A percentile compares a stretch with the other conserved stretches of the same genome.
Evolutionary conservation across 192 early-diverging fungal species (phyloP).

Genomic region (Mycoemilia scoparia): DNA sequence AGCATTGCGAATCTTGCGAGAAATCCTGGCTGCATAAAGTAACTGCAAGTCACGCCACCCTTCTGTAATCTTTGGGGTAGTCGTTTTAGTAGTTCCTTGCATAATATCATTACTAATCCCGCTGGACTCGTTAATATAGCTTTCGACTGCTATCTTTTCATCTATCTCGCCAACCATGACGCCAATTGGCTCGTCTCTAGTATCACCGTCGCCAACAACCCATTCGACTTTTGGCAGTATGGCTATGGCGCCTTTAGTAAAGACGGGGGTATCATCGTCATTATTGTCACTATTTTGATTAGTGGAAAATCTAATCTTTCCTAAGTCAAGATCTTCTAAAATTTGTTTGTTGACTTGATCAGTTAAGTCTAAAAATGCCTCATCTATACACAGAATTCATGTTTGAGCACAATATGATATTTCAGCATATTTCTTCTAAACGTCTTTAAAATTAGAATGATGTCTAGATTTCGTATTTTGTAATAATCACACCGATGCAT

Average conservation of each 20-base stretch:
- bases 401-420: constrained; percentile 30
- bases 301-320: constrained; percentile 5
- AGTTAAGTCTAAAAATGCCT: constrained; percentile 76
- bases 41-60: constrained; percentile 69
- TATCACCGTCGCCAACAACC: constrained; percentile 16
- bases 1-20: constrained; percentile 37
- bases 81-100: background rate
- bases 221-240: too few species aligned
- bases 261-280: too few species aligned
- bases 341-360: constrained; percentile 37
- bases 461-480: too few species aligned
- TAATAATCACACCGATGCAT: too few species aligned
- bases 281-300: background rate
- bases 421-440: too few species aligned
- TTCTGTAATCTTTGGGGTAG: constrained; percentile 4
- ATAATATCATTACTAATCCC: background rate
- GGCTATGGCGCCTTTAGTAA: too few species aligned
- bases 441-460: too few species aligned
- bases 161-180: constrained; percentile 23
- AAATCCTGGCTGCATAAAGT: constrained; percentile 47
- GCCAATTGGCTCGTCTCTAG: too few species aligned
- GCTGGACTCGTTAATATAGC: too few species aligned
- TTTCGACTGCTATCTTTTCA: constrained; percentile 1
- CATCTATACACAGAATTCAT: constrained; percentile 64
- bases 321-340: constrained; percentile 11